These are phyloP conservation scores for Sphagnum fallax DNA, from an alignment of 228 moss, liverwort and hornwort species.

Conservation along the genomic window DNA sequence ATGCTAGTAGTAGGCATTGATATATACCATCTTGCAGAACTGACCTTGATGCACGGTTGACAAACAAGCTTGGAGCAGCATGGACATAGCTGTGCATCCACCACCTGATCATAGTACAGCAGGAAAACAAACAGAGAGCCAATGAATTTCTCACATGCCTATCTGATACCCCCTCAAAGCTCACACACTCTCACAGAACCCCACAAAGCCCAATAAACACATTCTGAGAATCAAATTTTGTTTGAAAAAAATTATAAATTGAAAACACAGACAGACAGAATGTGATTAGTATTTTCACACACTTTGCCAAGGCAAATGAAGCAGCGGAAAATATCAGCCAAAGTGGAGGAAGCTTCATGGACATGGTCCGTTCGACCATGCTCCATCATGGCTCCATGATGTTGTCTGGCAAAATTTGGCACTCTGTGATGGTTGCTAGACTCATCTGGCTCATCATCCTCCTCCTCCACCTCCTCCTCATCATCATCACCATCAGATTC, in stretches of 20 bases:
- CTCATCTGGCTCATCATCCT: constrained; percentile 21
- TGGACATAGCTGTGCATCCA: constrained; percentile 61
- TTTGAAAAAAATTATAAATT: too few species aligned
- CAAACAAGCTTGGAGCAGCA: constrained; percentile 73
- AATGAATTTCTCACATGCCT: background rate
- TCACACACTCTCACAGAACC: too few species aligned
- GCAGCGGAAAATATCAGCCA: constrained; percentile 64
- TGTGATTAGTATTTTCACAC: background rate
- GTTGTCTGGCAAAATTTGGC: constrained; percentile 28
- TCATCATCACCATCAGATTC: constrained; percentile 6
- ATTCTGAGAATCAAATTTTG: too few species aligned
- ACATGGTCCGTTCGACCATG: constrained; percentile 13
- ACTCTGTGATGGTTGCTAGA: constrained; percentile 5
- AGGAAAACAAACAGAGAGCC: too few species aligned
- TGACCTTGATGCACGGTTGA: constrained; percentile 65
- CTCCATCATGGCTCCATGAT: constrained; percentile 13
- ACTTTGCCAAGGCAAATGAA: constrained; percentile 69
- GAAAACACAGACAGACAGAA: background rate
- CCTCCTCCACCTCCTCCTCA: too few species aligned
- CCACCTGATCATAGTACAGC: constrained; percentile 23
- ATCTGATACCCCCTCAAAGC: background rate
- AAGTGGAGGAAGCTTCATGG: constrained; percentile 35
- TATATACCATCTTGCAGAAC: constrained; percentile 1
- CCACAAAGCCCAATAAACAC: too few species aligned
- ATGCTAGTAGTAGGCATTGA: too few species aligned